Base-by-base conservation (phyloP, 345 rosid genomes). In the Carallia brachiata region DNA sequence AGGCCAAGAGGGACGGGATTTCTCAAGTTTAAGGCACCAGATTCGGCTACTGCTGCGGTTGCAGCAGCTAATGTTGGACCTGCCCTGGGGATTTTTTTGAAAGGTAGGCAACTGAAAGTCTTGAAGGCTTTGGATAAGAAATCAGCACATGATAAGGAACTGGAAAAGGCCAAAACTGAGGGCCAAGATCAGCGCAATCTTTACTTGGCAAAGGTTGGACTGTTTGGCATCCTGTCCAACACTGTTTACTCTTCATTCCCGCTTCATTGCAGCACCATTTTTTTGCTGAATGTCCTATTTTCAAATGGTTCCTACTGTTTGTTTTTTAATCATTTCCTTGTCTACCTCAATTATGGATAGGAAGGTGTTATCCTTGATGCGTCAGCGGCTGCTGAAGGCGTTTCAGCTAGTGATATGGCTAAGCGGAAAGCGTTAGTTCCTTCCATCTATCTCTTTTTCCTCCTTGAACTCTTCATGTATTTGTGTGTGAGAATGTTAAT, bases 1-100 rank as follows among this genome's bases (percentile, higher is more conserved):
- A 82, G 97, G 72, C 97, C 98, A 1, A 84, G 74, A 73, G 98
- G 98, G 59, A 88, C 96, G 18, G 98, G 92, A 61, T 91, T 94
- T 73, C 92, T 94, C 82, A 90, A 85, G 81, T 94, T 94, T 74
- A 87, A 87, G 81, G 78, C 86, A 65, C 50, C 55, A 70, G 98
- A 92, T 61, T 90, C 90, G 50, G 90, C 87, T 52, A 54, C 39
- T 74, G 92, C 90, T 66, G 97, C 97, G 39, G 82, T 87, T 68
- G 78, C 92, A 65, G 97, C 96, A 60, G 90, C 96, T 36, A 81
- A 69, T 68, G 63, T 65, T 70, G 77, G 83, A 65, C 84, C 92
- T 75, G 93, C 89, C 68, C 65, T 83, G 63, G 93, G 98, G 52
- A 79, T 94, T 82, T 84, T 85, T 77, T 82, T 90, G 58, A 90